These are phyloP conservation scores for Podosphaera aphanis DNA, from an alignment of 2,329 filamentous ascomycete genomes.

Conservation along the genomic window DNA sequence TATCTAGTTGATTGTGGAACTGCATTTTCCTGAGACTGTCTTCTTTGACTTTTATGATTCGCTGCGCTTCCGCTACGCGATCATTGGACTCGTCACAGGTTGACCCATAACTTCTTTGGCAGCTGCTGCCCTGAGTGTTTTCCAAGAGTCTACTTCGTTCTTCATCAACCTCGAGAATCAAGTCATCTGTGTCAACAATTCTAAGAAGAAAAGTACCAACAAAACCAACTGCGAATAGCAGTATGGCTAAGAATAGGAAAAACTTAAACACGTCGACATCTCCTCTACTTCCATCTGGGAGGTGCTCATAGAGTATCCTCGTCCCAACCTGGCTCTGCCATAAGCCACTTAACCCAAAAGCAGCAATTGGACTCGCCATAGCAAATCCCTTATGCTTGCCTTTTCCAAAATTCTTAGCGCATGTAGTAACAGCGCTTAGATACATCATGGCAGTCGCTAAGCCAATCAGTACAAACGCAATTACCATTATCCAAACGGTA, in stretches of 20 bases:
- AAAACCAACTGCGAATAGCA: slow-evolving; percentile 48
- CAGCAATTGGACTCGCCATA: slow-evolving; percentile 71
- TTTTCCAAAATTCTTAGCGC: slow-evolving; percentile 91
- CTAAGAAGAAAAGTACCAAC: slow-evolving; percentile 51
- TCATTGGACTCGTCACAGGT: slow-evolving; percentile 18
- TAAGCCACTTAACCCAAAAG: slow-evolving; percentile 84
- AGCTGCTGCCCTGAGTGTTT: slow-evolving; percentile 47
- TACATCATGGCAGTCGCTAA: slow-evolving; percentile 76
- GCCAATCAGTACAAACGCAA: slow-evolving; percentile 65
- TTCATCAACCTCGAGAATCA: slow-evolving; percentile 77
- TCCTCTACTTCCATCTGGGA: slow-evolving; percentile 35
- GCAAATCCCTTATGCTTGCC: slow-evolving; percentile 74
- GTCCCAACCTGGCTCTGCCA: slow-evolving; percentile 81
- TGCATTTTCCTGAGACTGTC: slow-evolving; percentile 51
- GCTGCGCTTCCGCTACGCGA: slow-evolving; percentile 14
- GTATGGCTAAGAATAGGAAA: slow-evolving; percentile 60
- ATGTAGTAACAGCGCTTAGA: slow-evolving; percentile 72
- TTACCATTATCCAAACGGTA: slow-evolving; percentile 63
- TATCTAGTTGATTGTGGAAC: slow-evolving; percentile 78
- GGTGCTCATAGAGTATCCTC: slow-evolving; percentile 47
- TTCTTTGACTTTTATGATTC: slow-evolving; percentile 8
- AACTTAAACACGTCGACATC: slow-evolving; percentile 59
- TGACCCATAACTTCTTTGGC: slow-evolving; percentile 36
- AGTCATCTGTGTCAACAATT: slow-evolving; percentile 57
- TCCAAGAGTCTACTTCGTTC: slow-evolving; percentile 68